Evolutionary conservation across 176 grass and related monocot species (phyloP), one percentile per base, ranked within the genome.

Genomic region (Juncus effusus): DNA sequence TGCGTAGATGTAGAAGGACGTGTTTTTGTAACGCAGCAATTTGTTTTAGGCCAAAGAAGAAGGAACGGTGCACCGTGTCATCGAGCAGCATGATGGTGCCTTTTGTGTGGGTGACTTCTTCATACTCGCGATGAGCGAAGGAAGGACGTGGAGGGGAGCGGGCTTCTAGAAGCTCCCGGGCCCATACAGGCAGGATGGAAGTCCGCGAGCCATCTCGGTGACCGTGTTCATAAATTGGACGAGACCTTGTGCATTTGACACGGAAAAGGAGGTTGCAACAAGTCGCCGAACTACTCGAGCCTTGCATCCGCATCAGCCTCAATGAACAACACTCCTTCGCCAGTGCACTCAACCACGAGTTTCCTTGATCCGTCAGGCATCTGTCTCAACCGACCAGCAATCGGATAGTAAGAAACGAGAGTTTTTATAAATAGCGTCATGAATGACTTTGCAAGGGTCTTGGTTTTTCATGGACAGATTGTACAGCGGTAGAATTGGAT

Each of bases 271-370:
- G 90, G 90, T 77, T 83, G 76, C 35, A 91, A 75, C 2, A 78
- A 75, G 38, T 88, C 76, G 0, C 87, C 87, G 53, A 96, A 96
- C 16, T 96, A 80, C 0, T 91, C 82, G 54, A 96, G 74, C 0
- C 76, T 38, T 7, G 91, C 82, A 2, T 90, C 81, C 2, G 84
- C 76, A 3, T 90, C 87, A 6, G 91, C 91, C 69, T 90, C 91
- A 14, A 70, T 74, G 84, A 96, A 96, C 50, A 86, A 53, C 1
- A 96, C 69, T 15, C 92, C 92, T 78, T 96, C 84, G 39, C 84
- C 84, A 6, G 87, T 91, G 60, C 93, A 96, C 7, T 96, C 93
- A 4, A 91, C 88, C 37, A 81, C 82, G 39, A 96, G 82, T 79
- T 96, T 96, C 28, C 68, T 71, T 13, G 38, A 72, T 44, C 53